Evolutionary conservation across 306 rosid genomes (phyloP).

Genomic region (Cucumis hystrix): DNA sequence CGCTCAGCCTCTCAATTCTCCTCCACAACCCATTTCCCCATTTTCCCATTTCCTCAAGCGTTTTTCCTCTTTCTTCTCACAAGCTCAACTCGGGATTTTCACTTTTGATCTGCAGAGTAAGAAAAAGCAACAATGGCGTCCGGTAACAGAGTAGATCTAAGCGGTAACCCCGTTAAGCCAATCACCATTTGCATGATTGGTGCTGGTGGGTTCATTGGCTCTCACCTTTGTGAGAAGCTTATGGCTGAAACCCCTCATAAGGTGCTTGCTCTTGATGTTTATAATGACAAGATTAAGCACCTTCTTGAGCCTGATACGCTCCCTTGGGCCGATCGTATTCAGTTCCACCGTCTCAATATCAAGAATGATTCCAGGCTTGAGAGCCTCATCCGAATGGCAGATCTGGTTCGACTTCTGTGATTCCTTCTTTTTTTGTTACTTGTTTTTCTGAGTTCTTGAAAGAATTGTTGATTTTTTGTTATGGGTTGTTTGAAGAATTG

Average conservation of each 20-base stretch:
- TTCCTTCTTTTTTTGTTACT: neutral
- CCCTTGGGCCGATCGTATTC: constrained; percentile 70
- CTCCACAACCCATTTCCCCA: neutral
- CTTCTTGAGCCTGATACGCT: constrained; percentile 53
- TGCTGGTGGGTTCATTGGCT: constrained; percentile 91
- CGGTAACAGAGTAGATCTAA: constrained; percentile 53
- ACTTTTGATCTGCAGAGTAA: neutral
- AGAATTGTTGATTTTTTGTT: neutral
- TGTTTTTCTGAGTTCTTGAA: neutral
- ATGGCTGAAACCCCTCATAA: constrained; percentile 72
- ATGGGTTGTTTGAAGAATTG: neutral
- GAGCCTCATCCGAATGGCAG: constrained; percentile 78
- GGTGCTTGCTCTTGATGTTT: constrained; percentile 69
- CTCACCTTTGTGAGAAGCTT: constrained; percentile 83
- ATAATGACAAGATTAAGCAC: constrained; percentile 83
- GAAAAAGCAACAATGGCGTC: constrained; percentile 36
- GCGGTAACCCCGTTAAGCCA: constrained; percentile 59
- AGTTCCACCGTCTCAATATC: constrained; percentile 86
- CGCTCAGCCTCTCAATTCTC: neutral
- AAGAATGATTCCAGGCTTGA: constrained; percentile 83
- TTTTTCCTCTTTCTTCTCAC: neutral
- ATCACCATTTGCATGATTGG: constrained; percentile 91
- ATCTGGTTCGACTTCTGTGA: constrained; percentile 39
- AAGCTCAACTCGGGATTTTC: neutral
- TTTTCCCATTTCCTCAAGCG: neutral